phyloP scores from a whole-genome alignment of 768 basidiomycete genomes.

The Coprinellus aureogranulatus region DNA sequence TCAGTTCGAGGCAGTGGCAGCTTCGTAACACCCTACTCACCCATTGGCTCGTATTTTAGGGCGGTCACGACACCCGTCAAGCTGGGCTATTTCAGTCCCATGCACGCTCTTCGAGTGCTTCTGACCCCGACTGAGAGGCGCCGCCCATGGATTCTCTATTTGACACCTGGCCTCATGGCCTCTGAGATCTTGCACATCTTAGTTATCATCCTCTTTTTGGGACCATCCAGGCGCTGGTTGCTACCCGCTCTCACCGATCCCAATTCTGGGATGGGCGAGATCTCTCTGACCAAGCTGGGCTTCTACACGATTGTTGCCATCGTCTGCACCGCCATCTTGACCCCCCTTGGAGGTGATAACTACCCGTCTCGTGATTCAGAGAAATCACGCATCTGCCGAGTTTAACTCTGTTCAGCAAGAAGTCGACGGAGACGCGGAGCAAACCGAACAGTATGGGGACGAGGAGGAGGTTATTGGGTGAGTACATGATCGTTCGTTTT shows the following conservation, averaged over 20 bases:
- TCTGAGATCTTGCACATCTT: slow-evolving; percentile 50
- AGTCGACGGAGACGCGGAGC: slow-evolving; percentile 62
- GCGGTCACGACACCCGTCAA: slow-evolving; percentile 82
- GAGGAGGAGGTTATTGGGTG: slow-evolving; percentile 88
- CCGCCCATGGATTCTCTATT: slow-evolving; percentile 75
- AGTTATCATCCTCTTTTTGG: slow-evolving; percentile 46
- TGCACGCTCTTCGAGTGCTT: slow-evolving; percentile 62
- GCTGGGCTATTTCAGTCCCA: slow-evolving; percentile 58
- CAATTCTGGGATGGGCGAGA: slow-evolving; percentile 31
- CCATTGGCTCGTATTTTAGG: slow-evolving; percentile 33
- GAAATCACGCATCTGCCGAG: slow-evolving; percentile 75
- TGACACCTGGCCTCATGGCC: slow-evolving; percentile 72
- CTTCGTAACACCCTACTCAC: not conserved
- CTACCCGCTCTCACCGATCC: slow-evolving; percentile 38
- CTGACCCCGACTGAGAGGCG: slow-evolving; percentile 80
- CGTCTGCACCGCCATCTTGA: slow-evolving; percentile 56
- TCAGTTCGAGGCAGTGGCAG: slow-evolving; percentile 30
- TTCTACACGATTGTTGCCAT: slow-evolving; percentile 58
- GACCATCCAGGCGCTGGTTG: slow-evolving; percentile 45
- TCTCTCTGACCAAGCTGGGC: slow-evolving; percentile 48
- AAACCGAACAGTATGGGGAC: slow-evolving; percentile 59
- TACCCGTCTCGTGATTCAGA: slow-evolving; percentile 77
- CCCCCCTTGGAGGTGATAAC: slow-evolving; percentile 80
- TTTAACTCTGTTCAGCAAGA: slow-evolving; percentile 76
- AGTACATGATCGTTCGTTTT: slow-evolving; percentile 18